A percentile compares a stretch with the other conserved stretches of the same genome.
Conservation (phyloP, 1,284 basidiomycete genomes). For the Microbotryum lychnidis-dioicae region DNA sequence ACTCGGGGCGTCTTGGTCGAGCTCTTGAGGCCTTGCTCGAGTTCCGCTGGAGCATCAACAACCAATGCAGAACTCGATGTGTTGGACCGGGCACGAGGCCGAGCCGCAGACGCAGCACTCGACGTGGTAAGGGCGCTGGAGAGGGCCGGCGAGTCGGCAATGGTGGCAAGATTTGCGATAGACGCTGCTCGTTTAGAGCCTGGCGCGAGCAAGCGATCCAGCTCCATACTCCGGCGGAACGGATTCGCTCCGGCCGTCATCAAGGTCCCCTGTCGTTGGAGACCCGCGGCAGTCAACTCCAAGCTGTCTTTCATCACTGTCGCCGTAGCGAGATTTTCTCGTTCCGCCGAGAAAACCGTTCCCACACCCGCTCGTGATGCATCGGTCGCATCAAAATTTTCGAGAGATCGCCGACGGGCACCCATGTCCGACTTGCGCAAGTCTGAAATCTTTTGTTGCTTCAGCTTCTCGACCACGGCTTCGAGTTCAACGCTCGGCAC, state of each 20-base stretch:
- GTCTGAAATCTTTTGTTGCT: no score
- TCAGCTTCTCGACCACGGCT: no score
- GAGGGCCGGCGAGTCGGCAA: conserved; percentile 11
- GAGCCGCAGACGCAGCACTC: neutral
- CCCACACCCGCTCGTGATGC: no score
- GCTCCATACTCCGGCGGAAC: conserved; percentile 28
- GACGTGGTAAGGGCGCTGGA: conserved; percentile 2
- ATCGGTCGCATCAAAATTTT: no score
- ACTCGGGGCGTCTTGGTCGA: conserved; percentile 62
- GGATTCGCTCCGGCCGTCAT: conserved; percentile 31
- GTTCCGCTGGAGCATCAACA: conserved; percentile 1
- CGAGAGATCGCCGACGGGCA: no score
- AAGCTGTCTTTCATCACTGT: no score
- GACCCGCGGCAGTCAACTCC: neutral
- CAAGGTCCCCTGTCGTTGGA: conserved; percentile 24
- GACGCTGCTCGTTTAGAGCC: neutral
- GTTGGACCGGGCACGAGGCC: neutral
- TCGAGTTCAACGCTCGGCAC: no score
- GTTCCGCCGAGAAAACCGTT: no score
- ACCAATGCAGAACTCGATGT: conserved; percentile 3
- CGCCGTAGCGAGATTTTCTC: no score
- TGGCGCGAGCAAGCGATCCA: conserved; percentile 29
- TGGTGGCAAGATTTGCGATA: neutral
- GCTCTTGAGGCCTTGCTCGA: conserved; percentile 30
- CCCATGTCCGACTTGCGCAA: no score